Evolutionary conservation across 1,139 yeast genomes (phyloP).

Genomic region (Debaryomycetaceae sp.): DNA sequence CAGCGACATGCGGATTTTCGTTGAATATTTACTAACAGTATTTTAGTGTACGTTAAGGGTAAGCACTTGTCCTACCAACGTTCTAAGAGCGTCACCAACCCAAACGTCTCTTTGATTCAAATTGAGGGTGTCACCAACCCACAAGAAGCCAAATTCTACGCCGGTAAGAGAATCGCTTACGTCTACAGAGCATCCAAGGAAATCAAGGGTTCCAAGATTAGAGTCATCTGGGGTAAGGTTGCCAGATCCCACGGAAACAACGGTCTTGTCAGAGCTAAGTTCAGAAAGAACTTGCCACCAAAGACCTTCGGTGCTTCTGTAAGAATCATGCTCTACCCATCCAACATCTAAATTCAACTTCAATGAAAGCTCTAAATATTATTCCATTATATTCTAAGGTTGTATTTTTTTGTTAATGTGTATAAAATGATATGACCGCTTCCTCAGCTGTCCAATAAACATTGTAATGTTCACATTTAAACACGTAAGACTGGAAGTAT

Average conservation of each 20-base stretch:
- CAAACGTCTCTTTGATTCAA: slow-evolving; percentile 94
- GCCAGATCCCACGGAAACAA: slow-evolving; percentile 99
- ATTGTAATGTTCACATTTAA: slow-evolving; percentile 7
- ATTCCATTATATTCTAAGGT: slow-evolving; percentile 8
- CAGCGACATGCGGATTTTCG: neutral
- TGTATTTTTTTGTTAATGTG: slow-evolving; percentile 9
- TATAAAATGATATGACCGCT: slow-evolving; percentile 9
- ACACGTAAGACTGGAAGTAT: neutral
- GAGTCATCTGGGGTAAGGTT: slow-evolving; percentile 99
- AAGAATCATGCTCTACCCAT: slow-evolving; percentile 99
- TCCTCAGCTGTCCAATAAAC: slow-evolving; percentile 9
- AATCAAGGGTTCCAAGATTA: slow-evolving; percentile 97
- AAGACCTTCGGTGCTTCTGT: slow-evolving; percentile 99
- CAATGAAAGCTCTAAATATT: slow-evolving; percentile 9
- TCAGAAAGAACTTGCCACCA: slow-evolving; percentile 99
- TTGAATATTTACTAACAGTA: slow-evolving; percentile 37
- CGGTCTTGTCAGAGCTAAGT: slow-evolving; percentile 98
- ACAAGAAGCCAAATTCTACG: slow-evolving; percentile 97
- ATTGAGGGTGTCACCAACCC: slow-evolving; percentile 92
- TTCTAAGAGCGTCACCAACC: slow-evolving; percentile 98
- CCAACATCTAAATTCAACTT: slow-evolving; percentile 74
- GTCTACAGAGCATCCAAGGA: slow-evolving; percentile 99
- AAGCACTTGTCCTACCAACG: slow-evolving; percentile 99
- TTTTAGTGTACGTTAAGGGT: slow-evolving; percentile 97
- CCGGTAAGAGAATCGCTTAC: slow-evolving; percentile 99